Base-by-base conservation (phyloP, 768 basidiomycete species). In the Boletus reticulatus region DNA sequence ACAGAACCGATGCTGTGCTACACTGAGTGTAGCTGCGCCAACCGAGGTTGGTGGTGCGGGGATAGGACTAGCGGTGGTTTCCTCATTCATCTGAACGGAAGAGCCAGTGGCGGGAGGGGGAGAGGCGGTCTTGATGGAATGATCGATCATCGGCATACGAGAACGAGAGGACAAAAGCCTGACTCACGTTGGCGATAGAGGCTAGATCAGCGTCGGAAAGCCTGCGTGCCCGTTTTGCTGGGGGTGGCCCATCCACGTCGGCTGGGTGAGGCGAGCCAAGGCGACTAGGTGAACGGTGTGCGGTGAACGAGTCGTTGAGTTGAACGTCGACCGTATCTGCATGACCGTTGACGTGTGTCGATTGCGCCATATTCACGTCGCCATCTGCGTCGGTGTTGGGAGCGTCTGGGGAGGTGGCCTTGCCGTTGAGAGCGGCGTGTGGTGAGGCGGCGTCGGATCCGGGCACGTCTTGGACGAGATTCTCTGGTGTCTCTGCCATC, bases 221-320 rank as follows among this genome's bases (percentile, higher is more conserved):
- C 73, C 84, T 84, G 62, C 91, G 76, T 29, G 88, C 81, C 58
- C 91, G 81, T 80, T 93, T 93, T 56, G 89, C 87, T 29, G 91
- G 91, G n/a, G 87, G 89, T 14, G 85, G 88, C 57, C 78, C 50
- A 14, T 63, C 61, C 5, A 31, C 52, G 13, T 60, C 59, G 0
- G 41, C 36, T 46, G 48, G 61, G 44, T 76, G 77, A 22, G 72
- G 68, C 8, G 65, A 72, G 46, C 31, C 43, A 22, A 63, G 62
- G 67, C 57, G 66, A 67, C 46, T 62, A 50, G 74, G 75, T 8
- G 75, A 72, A 39, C 72, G 69, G 53, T 67, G 70, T 10, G 73
- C 31, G 14, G 69, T 62, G 46, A 72, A 77, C 22, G 74, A 62
- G 48, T 71, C 72, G 56, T 8, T 73, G 67, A 24, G 49, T 17